Evolutionary conservation across 2,329 filamentous ascomycete species (phyloP).

Genomic region (Colletotrichum sidae): DNA sequence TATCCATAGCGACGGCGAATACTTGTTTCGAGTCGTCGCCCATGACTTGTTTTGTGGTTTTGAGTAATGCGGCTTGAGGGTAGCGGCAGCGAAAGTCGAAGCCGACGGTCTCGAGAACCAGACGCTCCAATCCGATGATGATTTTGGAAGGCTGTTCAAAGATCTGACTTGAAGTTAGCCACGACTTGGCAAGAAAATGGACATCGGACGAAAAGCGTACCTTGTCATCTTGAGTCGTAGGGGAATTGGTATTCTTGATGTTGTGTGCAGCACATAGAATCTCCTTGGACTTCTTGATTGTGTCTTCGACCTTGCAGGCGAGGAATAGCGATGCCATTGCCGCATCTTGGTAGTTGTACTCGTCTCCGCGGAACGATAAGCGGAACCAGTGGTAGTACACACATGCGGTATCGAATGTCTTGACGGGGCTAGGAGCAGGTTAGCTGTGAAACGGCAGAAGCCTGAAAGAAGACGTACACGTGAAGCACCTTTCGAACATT

Average conservation of each 20-base stretch:
- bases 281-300: constrained; percentile 94
- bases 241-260: constrained; percentile 77
- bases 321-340: constrained; percentile 90
- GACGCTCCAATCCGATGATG: constrained; percentile 89
- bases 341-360: constrained; percentile 89
- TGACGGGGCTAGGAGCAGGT: constrained; percentile 73
- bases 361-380: constrained; percentile 83
- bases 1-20: constrained; percentile 78
- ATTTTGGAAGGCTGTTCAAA: constrained; percentile 84
- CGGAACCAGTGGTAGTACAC: constrained; percentile 96
- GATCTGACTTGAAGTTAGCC: constrained; percentile 60
- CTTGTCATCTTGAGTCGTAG: constrained; percentile 82
- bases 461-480: constrained; percentile 67
- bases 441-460: constrained; percentile 25
- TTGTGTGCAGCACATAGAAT: constrained; percentile 93
- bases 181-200: neutral
- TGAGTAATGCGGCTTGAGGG: constrained; percentile 86
- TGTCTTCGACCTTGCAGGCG: constrained; percentile 98
- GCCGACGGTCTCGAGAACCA: constrained; percentile 91
- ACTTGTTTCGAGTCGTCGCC: constrained; percentile 63
- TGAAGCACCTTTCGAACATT: constrained; percentile 82
- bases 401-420: constrained; percentile 91
- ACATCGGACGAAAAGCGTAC: constrained; percentile 57
- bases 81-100: constrained; percentile 95
- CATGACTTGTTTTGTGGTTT: constrained; percentile 74